Evolutionary conservation across 306 rosid species (phyloP), one percentile per base, ranked within the genome.

Genomic region (Glycine soja): DNA sequence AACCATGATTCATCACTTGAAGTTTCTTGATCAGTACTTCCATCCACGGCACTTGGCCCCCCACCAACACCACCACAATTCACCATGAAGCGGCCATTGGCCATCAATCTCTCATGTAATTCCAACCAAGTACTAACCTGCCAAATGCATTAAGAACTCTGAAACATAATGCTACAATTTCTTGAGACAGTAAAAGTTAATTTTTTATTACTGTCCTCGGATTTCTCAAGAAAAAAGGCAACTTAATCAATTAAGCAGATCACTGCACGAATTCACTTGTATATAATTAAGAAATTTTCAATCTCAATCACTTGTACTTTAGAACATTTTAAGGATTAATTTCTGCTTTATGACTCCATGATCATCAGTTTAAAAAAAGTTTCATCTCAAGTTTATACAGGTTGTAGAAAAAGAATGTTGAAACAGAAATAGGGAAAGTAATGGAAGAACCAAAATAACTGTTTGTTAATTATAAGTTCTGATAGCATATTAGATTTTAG

Each of bases 61-160:
- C 74, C 95, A 80, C 76, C 87, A 72, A 83, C 83, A 72, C 98
- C 98, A 52, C 99, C 96, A 7, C 99, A 91, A 68, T 95, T 95
- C 81, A 93, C 93, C 98, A 95, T 95, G 54, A 95, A 81, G 56
- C 99, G 96, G 53, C 98, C 97, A 71, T 83, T 59, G 3, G 90
- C 87, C 91, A 93, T 90, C 89, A 95, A 80, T 72, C 83, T 80
- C 38, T 89, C 80, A 9, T 80, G 77, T 77, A 91, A 84, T 46
- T 91, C 90, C 87, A 90, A 79, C 99, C 98, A 95, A 15, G 95
- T 82, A 59, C 83, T 72, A 50, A 86, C 93, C 97, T 93, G 83
- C 58, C 32, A 74, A 69, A 70, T 59, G 52, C 47, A 64, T 46
- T 69, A 77, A 75, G 10, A 77, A 63, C 18, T 34, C 45, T 36